Evolutionary conservation across 2,329 filamentous ascomycete species (phyloP).

Genomic region (Coniochaeta pulveracea): DNA sequence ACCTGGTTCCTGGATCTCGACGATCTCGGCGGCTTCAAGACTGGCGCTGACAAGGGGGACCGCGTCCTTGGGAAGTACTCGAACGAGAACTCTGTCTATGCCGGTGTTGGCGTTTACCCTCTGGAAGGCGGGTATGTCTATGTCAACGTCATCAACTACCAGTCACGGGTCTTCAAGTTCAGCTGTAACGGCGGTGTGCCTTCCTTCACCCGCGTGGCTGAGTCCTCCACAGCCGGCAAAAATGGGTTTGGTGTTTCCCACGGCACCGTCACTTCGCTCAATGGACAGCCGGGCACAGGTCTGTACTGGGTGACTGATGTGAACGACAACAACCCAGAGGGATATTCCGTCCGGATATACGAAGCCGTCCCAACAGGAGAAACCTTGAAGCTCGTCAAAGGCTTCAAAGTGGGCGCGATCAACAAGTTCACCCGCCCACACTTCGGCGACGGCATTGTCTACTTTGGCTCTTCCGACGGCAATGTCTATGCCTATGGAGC

Average conservation of each 20-base stretch:
- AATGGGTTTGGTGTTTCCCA: constrained; percentile 44
- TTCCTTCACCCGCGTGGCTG: constrained; percentile 39
- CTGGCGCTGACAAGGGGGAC: constrained; percentile 28
- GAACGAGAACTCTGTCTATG: constrained; percentile 36
- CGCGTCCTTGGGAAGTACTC: constrained; percentile 28
- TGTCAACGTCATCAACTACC: constrained; percentile 39
- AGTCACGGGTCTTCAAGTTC: constrained; percentile 47
- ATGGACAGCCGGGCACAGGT: constrained; percentile 40
- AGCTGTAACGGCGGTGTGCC: constrained; percentile 37
- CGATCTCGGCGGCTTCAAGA: constrained; percentile 36
- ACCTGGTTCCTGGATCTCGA: constrained; percentile 36
- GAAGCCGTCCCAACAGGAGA: constrained; percentile 37
- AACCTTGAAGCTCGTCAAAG: constrained; percentile 32
- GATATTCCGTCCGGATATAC: constrained; percentile 36
- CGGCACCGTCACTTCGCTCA: constrained; percentile 42
- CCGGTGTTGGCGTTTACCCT: constrained; percentile 34
- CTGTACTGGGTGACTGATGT: constrained; percentile 42
- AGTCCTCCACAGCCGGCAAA: constrained; percentile 35
- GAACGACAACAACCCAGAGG: constrained; percentile 27
- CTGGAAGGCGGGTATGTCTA: constrained; percentile 38
- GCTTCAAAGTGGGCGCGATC: constrained; percentile 37
- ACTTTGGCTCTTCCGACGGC: constrained; percentile 39
- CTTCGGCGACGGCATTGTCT: constrained; percentile 44
- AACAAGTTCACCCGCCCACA: constrained; percentile 47
- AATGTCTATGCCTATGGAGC: constrained; percentile 45